These are phyloP conservation scores for Trebouxiophyceae sp. DNA, from an alignment of 163 green algal genomes.

Conservation along the genomic window DNA sequence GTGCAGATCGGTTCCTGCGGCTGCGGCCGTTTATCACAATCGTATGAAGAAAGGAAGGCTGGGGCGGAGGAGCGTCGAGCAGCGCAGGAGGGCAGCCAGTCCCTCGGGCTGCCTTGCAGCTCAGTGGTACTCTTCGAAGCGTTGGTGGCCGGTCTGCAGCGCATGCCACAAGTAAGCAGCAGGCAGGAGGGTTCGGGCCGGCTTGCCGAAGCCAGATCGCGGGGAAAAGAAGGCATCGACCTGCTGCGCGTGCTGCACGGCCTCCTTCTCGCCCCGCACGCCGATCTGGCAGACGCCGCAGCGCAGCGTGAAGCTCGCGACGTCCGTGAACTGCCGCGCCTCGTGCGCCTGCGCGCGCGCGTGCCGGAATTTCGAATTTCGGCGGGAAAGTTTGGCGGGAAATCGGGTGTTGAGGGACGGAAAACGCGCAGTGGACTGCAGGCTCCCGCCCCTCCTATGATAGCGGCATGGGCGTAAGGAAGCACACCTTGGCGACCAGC, in stretches of 20 bases:
- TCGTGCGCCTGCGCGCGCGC: constrained; percentile 32
- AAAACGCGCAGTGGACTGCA: background rate
- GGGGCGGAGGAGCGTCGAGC: too few relatives aligned
- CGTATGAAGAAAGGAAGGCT: too few relatives aligned
- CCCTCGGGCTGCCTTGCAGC: too few relatives aligned
- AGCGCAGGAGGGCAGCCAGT: too few relatives aligned
- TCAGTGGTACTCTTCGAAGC: background rate
- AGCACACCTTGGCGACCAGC: constrained; percentile 18
- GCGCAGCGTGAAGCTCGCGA: constrained; percentile 83
- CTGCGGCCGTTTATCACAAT: too few relatives aligned
- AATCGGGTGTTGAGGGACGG: background rate
- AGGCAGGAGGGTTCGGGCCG: too few relatives aligned
- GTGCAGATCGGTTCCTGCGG: too few relatives aligned
- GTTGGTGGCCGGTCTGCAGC: constrained; percentile 19
- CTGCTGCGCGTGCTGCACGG: constrained; percentile 75
- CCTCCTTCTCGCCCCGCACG: constrained; percentile 78
- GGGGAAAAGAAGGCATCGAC: too few relatives aligned
- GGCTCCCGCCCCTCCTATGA: too few relatives aligned
- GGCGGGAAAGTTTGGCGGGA: background rate
- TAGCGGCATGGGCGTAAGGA: too few relatives aligned
- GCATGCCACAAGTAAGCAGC: constrained; percentile 78
- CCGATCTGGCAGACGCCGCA: constrained; percentile 77
- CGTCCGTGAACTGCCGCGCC: constrained; percentile 80
- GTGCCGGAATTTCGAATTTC: background rate
- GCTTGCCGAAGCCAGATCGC: too few relatives aligned